Evolutionary conservation across 805 yeast genomes (phyloP).

Genomic region (Zygosaccharomyces bisporus): DNA sequence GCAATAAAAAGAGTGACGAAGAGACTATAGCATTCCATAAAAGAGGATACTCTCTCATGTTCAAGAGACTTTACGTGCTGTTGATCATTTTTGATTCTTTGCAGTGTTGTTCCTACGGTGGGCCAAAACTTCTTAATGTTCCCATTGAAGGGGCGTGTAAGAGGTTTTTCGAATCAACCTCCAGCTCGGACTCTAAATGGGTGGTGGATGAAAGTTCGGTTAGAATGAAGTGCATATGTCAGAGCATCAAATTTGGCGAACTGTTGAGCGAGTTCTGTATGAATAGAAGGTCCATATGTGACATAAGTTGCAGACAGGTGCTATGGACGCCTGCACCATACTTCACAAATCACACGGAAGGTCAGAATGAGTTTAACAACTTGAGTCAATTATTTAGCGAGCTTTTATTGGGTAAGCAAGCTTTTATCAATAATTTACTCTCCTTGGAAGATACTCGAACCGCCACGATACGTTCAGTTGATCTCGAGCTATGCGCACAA

Average conservation of each 20-base stretch:
- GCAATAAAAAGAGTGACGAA: not conserved
- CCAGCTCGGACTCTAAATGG: slow-evolving; percentile 24
- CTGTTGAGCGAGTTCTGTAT: slow-evolving; percentile 25
- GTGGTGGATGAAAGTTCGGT: slow-evolving; percentile 27
- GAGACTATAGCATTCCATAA: slow-evolving; percentile 19
- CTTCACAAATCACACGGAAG: not conserved
- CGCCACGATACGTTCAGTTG: slow-evolving; percentile 2
- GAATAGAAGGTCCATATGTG: slow-evolving; percentile 25
- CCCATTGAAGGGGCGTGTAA: slow-evolving; percentile 24
- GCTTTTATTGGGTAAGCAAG: slow-evolving; percentile 22
- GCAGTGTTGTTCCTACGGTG: slow-evolving; percentile 51
- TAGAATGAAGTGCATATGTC: slow-evolving; percentile 22
- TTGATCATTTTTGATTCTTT: slow-evolving; percentile 49
- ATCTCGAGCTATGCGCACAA: slow-evolving; percentile 15
- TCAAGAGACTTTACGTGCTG: slow-evolving; percentile 46
- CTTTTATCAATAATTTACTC: slow-evolving; percentile 20
- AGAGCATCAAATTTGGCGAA: slow-evolving; percentile 29
- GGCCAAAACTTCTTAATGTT: slow-evolving; percentile 36
- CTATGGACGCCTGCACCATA: slow-evolving; percentile 17
- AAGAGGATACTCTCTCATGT: slow-evolving; percentile 35
- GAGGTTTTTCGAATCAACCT: slow-evolving; percentile 12
- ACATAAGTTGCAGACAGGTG: slow-evolving; percentile 8
- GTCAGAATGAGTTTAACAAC: slow-evolving; percentile 7
- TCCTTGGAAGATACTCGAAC: slow-evolving; percentile 15
- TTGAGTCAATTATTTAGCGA: slow-evolving; percentile 18